These are phyloP conservation scores for Podosphaera fusca DNA, from an alignment of 2,329 filamentous ascomycete genomes.

Conservation along the genomic window DNA sequence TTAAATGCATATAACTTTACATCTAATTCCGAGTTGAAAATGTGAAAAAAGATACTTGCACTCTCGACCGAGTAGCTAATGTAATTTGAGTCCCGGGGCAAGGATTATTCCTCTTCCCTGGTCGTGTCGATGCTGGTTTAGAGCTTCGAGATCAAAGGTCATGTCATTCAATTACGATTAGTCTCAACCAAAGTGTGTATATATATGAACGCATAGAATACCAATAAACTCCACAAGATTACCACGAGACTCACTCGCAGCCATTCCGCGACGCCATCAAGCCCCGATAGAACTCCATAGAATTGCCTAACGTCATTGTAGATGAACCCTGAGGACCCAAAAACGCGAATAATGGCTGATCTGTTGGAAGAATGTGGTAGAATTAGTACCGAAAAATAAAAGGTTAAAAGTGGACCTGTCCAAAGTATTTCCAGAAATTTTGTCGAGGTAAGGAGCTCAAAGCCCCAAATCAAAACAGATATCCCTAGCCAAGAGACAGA, in stretches of 20 bases:
- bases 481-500: neutral
- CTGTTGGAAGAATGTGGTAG: neutral
- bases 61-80: too few species aligned
- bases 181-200: neutral
- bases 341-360: conserved; percentile 15
- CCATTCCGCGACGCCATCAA: neutral
- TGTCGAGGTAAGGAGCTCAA: neutral
- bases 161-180: neutral
- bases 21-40: too few species aligned
- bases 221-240: neutral
- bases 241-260: neutral
- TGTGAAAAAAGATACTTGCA: too few species aligned
- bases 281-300: neutral
- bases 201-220: neutral
- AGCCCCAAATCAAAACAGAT: neutral
- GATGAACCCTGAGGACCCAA: conserved; percentile 16
- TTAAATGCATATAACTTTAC: too few species aligned
- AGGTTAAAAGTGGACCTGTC: neutral
- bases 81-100: too few species aligned
- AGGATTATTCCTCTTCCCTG: too few species aligned
- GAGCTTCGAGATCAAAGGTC: neutral
- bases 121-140: too few species aligned
- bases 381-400: neutral
- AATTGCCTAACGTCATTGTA: neutral
- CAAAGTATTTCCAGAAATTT: neutral